Evolutionary conservation across 1,139 yeast genomes (phyloP).

Genomic region (Suhomyces atakaporum): DNA sequence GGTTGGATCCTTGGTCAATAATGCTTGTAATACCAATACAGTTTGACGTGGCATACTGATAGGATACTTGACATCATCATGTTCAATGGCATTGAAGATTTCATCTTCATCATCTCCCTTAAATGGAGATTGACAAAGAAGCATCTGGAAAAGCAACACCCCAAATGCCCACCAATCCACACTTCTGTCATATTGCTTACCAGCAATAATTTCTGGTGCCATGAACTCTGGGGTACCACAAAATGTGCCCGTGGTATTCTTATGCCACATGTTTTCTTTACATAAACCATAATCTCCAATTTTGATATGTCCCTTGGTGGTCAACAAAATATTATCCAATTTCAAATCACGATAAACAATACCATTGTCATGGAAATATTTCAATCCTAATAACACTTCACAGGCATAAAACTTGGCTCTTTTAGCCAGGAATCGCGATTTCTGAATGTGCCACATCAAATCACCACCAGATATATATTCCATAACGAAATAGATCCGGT

Average conservation of each 20-base stretch:
- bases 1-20: conserved; percentile 84
- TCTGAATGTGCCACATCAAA: conserved; percentile 98
- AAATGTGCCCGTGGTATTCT: conserved; percentile 90
- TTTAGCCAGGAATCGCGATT: conserved; percentile 81
- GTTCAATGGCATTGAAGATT: conserved; percentile 94
- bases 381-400: conserved; percentile 86
- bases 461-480: conserved; percentile 98
- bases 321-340: conserved; percentile 86
- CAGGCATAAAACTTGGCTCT: conserved; percentile 98
- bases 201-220: conserved; percentile 97
- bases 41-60: conserved; percentile 97
- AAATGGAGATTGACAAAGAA: conserved; percentile 94
- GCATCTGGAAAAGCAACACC: conserved; percentile 92
- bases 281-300: conserved; percentile 97
- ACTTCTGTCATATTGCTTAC: conserved; percentile 86
- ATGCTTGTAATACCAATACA: conserved; percentile 87
- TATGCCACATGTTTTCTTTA: conserved; percentile 92
- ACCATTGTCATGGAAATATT: conserved; percentile 93
- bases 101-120: conserved; percentile 99
- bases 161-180: conserved; percentile 99
- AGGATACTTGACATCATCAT: conserved; percentile 97
- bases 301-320: conserved; percentile 92
- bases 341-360: conserved; percentile 94
- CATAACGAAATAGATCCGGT: conserved; percentile 96
- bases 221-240: conserved; percentile 99